Evolutionary conservation across 768 basidiomycete species (phyloP).

Genomic region (Trichaptum fuscoviolaceum): DNA sequence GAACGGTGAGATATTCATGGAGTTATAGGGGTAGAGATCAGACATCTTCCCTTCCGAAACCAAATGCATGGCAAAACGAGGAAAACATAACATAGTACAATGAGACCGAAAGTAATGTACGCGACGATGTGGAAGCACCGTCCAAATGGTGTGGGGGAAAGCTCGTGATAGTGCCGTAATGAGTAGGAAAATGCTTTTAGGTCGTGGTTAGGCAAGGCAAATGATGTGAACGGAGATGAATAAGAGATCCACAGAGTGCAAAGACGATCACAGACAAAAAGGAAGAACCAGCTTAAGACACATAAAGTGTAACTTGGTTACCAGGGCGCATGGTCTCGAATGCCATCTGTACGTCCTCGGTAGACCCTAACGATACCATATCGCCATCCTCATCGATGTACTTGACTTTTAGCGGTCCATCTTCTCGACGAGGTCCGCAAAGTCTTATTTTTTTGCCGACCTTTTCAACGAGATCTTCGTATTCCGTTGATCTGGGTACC

Average conservation of each 20-base stretch:
- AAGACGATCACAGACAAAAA: background rate
- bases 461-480: slow-evolving; percentile 78
- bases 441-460: slow-evolving; percentile 91
- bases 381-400: slow-evolving; percentile 94
- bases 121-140: background rate
- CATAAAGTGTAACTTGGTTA: slow-evolving; percentile 78
- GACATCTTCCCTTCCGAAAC: background rate
- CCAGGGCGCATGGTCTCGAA: slow-evolving; percentile 79
- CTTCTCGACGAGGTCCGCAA: slow-evolving; percentile 76
- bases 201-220: slow-evolving; percentile 6
- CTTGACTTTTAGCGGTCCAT: slow-evolving; percentile 78
- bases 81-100: slow-evolving; percentile 10
- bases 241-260: slow-evolving; percentile 3
- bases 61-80: slow-evolving; percentile 6
- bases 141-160: background rate
- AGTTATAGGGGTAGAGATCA: slow-evolving; percentile 5
- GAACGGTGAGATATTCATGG: slow-evolving; percentile 8
- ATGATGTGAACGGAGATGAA: slow-evolving; percentile 1
- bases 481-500: slow-evolving; percentile 75
- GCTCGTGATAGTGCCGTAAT: background rate
- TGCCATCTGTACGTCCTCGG: slow-evolving; percentile 92
- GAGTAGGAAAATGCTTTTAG: slow-evolving; percentile 1
- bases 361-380: slow-evolving; percentile 79
- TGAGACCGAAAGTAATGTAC: slow-evolving; percentile 3
- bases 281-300: slow-evolving; percentile 45